Evolutionary conservation across 2,329 filamentous ascomycete genomes (phyloP).

Genomic region (Aspergillus aculeatinus): DNA sequence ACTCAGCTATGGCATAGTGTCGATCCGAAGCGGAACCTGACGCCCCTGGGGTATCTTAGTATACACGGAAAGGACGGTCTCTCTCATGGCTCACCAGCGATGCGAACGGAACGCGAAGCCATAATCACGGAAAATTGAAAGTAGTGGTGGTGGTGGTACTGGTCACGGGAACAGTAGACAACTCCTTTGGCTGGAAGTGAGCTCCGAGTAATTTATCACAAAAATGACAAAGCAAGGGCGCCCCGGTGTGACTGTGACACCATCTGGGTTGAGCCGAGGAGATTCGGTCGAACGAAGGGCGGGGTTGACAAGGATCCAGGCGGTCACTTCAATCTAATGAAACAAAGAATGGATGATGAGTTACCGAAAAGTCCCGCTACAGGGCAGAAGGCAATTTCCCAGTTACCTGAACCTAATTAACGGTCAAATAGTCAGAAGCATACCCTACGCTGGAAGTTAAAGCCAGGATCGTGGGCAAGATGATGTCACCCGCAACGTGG

Average conservation of each 20-base stretch:
- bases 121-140: conserved; percentile 9
- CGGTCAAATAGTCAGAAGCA: not conserved
- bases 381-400: not conserved
- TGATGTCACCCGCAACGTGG: not conserved
- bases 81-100: conserved; percentile 25
- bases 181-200: not conserved
- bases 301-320: conserved; percentile 8
- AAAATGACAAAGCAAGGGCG: not conserved
- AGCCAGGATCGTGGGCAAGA: not conserved
- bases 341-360: not conserved
- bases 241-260: not conserved
- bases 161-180: not conserved
- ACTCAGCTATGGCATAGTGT: conserved; percentile 46
- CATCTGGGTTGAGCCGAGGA: conserved; percentile 2
- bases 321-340: not conserved
- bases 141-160: not conserved
- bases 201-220: not conserved
- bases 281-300: conserved; percentile 17
- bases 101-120: conserved; percentile 27
- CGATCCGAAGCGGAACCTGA: conserved; percentile 49
- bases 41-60: conserved; percentile 31
- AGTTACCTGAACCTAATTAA: not conserved
- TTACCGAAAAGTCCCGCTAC: too few species aligned
- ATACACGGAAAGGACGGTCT: not conserved
- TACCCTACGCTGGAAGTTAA: not conserved